A percentile compares a stretch with the other conserved stretches of the same genome.
phyloP scores from a whole-genome alignment of 257 asterid genomes.

The Perilla frutescens region DNA sequence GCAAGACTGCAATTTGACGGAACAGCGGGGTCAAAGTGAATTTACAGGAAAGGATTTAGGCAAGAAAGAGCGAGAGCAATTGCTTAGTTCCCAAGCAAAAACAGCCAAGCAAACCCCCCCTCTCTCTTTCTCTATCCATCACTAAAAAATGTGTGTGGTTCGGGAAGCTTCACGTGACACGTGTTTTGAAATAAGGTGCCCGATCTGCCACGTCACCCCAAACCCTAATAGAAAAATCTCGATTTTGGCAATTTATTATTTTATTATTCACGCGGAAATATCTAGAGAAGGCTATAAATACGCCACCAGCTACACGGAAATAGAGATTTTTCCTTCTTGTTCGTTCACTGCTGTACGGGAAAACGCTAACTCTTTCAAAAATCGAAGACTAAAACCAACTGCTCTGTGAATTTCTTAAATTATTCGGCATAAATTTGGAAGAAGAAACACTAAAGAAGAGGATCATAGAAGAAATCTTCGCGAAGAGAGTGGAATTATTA shows the following conservation, averaged over 20 bases:
- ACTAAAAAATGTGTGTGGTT: slow-evolving; percentile 32
- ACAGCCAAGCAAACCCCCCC: slow-evolving; percentile 26
- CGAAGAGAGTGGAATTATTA: not conserved
- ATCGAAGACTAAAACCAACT: not conserved
- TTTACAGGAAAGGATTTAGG: not conserved
- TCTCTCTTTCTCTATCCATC: slow-evolving; percentile 4
- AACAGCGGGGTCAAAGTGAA: slow-evolving; percentile 15
- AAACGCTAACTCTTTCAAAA: not conserved
- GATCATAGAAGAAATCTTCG: not conserved
- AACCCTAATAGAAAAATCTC: slow-evolving; percentile 35
- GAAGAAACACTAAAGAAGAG: not conserved
- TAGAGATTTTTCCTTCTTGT: not conserved
- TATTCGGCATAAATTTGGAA: not conserved
- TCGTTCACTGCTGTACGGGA: not conserved
- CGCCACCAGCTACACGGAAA: not conserved
- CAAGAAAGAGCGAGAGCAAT: not conserved
- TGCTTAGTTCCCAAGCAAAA: slow-evolving; percentile 49
- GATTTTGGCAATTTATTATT: not conserved
- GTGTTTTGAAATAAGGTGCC: slow-evolving; percentile 33
- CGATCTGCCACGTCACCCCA: slow-evolving; percentile 42
- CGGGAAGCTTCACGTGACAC: slow-evolving; percentile 52
- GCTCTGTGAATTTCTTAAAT: not conserved
- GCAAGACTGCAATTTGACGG: slow-evolving; percentile 31
- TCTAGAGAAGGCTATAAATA: slow-evolving; percentile 59
- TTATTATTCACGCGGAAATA: slow-evolving; percentile 35